These are phyloP conservation scores for Lonicera japonica DNA, from an alignment of 129 eudicot species.

Conservation along the genomic window DNA sequence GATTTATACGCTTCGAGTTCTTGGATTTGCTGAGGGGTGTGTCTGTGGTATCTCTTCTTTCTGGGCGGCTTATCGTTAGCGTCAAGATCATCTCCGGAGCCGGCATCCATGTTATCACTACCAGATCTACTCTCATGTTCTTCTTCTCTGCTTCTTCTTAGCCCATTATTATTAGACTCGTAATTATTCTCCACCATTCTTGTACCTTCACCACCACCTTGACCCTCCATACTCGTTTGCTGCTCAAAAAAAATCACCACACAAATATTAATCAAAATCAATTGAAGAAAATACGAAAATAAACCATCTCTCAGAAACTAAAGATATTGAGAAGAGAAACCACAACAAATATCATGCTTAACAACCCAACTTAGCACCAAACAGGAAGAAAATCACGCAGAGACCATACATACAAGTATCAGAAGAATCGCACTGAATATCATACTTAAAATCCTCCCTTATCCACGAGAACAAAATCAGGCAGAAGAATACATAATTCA, in stretches of 20 bases:
- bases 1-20: constrained; percentile 72
- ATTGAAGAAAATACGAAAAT: constrained; percentile 2
- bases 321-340: too few species aligned
- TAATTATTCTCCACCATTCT: constrained; percentile 58
- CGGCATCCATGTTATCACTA: constrained; percentile 90
- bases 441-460: too few species aligned
- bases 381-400: too few species aligned
- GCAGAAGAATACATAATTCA: too few species aligned
- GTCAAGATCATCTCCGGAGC: constrained; percentile 85
- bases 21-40: constrained; percentile 98
- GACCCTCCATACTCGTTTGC: constrained; percentile 79
- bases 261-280: background rate
- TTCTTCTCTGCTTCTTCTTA: constrained; percentile 77
- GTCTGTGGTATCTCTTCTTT: constrained; percentile 94
- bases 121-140: constrained; percentile 99
- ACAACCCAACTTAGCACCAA: too few species aligned
- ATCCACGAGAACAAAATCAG: too few species aligned
- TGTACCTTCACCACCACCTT: constrained; percentile 35
- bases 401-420: too few species aligned
- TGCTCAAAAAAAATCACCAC: constrained; percentile 15
- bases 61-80: constrained; percentile 77
- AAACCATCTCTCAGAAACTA: too few species aligned
- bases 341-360: too few species aligned
- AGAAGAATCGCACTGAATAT: too few species aligned
- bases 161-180: constrained; percentile 32